Base-by-base conservation (phyloP, 2,329 filamentous ascomycete genomes). In the Cercospora nicotianae region DNA sequence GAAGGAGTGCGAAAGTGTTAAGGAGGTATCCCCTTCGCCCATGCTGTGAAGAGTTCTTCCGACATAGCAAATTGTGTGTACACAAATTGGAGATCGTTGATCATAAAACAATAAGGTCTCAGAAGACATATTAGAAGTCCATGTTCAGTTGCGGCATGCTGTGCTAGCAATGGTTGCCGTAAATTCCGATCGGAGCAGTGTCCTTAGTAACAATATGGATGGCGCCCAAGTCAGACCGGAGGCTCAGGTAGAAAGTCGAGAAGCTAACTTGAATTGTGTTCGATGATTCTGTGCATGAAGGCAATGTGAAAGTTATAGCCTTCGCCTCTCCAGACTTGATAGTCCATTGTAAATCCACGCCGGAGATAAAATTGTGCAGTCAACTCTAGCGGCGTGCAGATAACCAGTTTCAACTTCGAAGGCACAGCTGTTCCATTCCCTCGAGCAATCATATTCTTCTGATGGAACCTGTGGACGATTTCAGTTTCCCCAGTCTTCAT, bases 231-330 rank as follows among this genome's bases (percentile, higher is more conserved):
- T 9, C 23, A 55, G 23, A n/a, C 7, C 13, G 16, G 16, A 16
- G 13, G 6, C 3, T 16, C 9, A 8, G 23, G 12, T n/a, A 55
- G 9, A 26, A 28, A 23, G 23, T 7, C 48, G 12, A 28, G 23
- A 55, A 55, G 13, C 48, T 55, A 55, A 1, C 0, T 28, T 26
- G 23, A 55, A 23, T 2, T 55, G 13, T 55, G 20, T 23, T 53
- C 63, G 39, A 67, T 67, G 39, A 57, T 23, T 31, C 66, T 72
- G 30, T 67, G 67, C 53, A 70, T 63, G 53, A 68, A 67, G 1
- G 58, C 51, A 45, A 72, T 69, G 23, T 67, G 69, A 23, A 70
- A 69, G 16, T 67, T 63, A 39, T 39, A 69, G 5, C 65, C 67
- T 20, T 72, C 69, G 20, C 69, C 69, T 45, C 67, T 60, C 51